These are phyloP conservation scores for Fusarium mexicanum DNA, from an alignment of 2,329 filamentous ascomycete genomes.

Conservation along the genomic window DNA sequence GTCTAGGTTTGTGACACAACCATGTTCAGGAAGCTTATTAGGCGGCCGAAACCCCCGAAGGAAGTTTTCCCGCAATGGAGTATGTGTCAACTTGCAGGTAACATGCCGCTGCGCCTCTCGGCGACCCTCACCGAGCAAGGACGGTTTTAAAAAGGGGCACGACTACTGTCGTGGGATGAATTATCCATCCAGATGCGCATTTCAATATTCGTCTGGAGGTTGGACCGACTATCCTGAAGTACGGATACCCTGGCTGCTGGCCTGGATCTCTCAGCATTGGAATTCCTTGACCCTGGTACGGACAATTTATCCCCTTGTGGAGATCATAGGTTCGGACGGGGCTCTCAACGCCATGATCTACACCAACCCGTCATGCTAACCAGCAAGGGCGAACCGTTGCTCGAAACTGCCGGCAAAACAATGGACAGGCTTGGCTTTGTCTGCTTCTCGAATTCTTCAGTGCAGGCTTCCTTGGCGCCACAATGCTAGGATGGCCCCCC, in stretches of 20 bases:
- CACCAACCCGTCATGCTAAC: conserved; percentile 41
- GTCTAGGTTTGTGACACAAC: conserved; percentile 34
- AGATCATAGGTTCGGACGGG: conserved; percentile 47
- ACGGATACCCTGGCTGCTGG: conserved; percentile 4
- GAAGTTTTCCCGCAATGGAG: conserved; percentile 37
- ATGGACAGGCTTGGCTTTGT: conserved; percentile 24
- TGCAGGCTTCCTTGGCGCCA: conserved; percentile 30
- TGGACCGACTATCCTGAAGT: conserved; percentile 23
- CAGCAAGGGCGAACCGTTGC: conserved; percentile 39
- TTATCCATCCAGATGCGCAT: conserved; percentile 19
- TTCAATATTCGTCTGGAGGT: conserved; percentile 21
- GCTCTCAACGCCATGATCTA: conserved; percentile 46
- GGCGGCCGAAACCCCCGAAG: conserved; percentile 30
- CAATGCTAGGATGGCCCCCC: conserved; percentile 28
- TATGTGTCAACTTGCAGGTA: conserved; percentile 40
- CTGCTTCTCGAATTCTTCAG: conserved; percentile 34
- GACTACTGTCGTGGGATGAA: conserved; percentile 21
- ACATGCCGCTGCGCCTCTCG: conserved; percentile 37
- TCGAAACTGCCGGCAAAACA: conserved; percentile 42
- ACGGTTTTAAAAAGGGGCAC: conserved; percentile 33
- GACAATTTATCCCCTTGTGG: conserved; percentile 46
- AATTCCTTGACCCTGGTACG: conserved; percentile 37
- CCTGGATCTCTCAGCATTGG: conserved; percentile 20
- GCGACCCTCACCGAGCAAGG: conserved; percentile 22
- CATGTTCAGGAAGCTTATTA: conserved; percentile 31